These are phyloP conservation scores for Xylariaceae sp. DNA, from an alignment of 2,329 filamentous ascomycete species.

Conservation along the genomic window DNA sequence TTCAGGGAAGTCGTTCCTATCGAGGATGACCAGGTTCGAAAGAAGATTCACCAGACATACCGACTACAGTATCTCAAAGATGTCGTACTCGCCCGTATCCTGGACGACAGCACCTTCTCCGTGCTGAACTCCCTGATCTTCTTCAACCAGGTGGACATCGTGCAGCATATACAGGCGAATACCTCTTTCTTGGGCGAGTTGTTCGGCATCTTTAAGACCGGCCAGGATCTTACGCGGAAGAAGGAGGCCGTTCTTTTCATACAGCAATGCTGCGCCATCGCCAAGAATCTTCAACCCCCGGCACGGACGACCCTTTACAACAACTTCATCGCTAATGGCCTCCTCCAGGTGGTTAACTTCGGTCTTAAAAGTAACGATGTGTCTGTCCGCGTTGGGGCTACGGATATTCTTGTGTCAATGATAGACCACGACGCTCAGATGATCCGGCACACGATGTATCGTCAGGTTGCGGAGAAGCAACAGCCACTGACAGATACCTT, in stretches of 20 bases:
- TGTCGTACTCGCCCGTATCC: conserved; percentile 90
- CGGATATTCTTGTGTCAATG: conserved; percentile 86
- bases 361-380: conserved; percentile 82
- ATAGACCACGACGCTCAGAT: conserved; percentile 94
- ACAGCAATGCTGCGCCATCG: conserved; percentile 89
- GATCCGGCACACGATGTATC: conserved; percentile 89
- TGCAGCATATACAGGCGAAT: conserved; percentile 88
- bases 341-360: conserved; percentile 86
- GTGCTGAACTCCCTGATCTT: conserved; percentile 97
- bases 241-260: conserved; percentile 96
- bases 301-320: conserved; percentile 77
- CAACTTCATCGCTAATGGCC: conserved; percentile 82
- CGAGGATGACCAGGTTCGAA: conserved; percentile 71
- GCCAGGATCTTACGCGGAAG: conserved; percentile 66
- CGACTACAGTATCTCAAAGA: conserved; percentile 95
- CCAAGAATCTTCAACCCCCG: conserved; percentile 86
- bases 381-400: conserved; percentile 81
- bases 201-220: conserved; percentile 74
- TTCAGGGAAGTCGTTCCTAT: conserved; percentile 97
- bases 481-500: conserved; percentile 84
- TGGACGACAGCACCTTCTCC: conserved; percentile 96
- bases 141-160: conserved; percentile 97
- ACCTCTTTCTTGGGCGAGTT: conserved; percentile 72
- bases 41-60: conserved; percentile 95
- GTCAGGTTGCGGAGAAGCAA: conserved; percentile 81